Percentiles rank a stretch among this genome's conserved stretches.
phyloP scores from a whole-genome alignment of 805 yeast species.

The Suhomyces tanzawaensis region DNA sequence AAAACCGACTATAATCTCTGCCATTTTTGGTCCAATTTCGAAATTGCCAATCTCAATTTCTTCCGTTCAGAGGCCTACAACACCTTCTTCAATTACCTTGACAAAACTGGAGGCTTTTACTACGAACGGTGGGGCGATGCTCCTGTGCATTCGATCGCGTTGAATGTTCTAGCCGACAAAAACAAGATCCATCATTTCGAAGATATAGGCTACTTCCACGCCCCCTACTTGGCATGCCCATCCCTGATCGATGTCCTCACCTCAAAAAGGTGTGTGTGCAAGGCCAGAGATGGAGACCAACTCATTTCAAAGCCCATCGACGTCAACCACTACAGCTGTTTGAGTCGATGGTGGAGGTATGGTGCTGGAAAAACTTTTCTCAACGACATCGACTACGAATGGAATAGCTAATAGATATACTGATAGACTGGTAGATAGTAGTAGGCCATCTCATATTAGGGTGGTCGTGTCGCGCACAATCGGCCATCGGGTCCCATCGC shows the following conservation, averaged over 20 bases:
- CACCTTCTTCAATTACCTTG: constrained; percentile 45
- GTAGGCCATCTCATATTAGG: too few species aligned
- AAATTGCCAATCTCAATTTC: constrained; percentile 51
- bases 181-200: constrained; percentile 42
- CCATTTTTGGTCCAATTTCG: constrained; percentile 68
- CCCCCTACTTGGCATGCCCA: constrained; percentile 44
- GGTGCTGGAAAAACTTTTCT: constrained; percentile 60
- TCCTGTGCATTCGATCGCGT: constrained; percentile 43
- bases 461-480: too few species aligned
- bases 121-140: constrained; percentile 65
- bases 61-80: constrained; percentile 47
- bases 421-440: too few species aligned
- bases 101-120: constrained; percentile 50
- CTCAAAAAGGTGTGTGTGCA: constrained; percentile 40
- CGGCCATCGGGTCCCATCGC: constrained; percentile 10
- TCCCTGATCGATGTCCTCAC: constrained; percentile 29
- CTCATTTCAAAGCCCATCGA: constrained; percentile 32
- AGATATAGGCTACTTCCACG: constrained; percentile 44
- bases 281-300: constrained; percentile 14
- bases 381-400: constrained; percentile 35
- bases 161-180: constrained; percentile 34
- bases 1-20: constrained; percentile 47
- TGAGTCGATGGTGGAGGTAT: constrained; percentile 73
- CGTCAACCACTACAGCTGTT: constrained; percentile 58
- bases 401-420: too few species aligned